Conservation (phyloP, 2,329 filamentous ascomycete genomes). For the Calonectria honghensis region DNA sequence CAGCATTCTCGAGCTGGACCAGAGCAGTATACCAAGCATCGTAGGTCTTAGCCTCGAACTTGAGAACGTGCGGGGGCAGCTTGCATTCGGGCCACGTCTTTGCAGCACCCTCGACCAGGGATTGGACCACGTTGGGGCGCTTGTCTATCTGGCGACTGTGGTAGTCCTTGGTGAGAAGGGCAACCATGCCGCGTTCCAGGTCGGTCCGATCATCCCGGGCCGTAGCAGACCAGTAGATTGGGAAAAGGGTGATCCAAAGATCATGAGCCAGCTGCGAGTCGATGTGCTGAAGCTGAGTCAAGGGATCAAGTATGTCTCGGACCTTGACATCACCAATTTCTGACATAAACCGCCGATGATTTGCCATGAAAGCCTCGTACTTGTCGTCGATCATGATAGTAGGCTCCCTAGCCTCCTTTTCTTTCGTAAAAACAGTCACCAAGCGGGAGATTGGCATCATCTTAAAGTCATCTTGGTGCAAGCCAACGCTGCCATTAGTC, state of each 20-base stretch:
- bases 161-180: constrained; percentile 94
- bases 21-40: constrained; percentile 98
- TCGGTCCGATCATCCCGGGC: constrained; percentile 92
- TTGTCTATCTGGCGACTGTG: constrained; percentile 96
- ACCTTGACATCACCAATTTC: constrained; percentile 91
- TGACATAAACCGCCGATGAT: constrained; percentile 87
- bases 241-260: constrained; percentile 93
- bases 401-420: constrained; percentile 80
- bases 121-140: constrained; percentile 95
- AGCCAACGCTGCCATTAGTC: constrained; percentile 84
- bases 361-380: constrained; percentile 85
- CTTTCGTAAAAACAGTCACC: constrained; percentile 83
- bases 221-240: constrained; percentile 93
- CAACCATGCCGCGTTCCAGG: constrained; percentile 92
- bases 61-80: constrained; percentile 95
- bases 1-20: constrained; percentile 91
- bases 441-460: constrained; percentile 84
- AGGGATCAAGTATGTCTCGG: constrained; percentile 90
- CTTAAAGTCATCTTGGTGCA: constrained; percentile 90
- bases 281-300: constrained; percentile 93
- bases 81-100: constrained; percentile 91
- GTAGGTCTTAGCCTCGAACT: constrained; percentile 94
- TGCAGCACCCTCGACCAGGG: constrained; percentile 90
- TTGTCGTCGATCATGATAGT: constrained; percentile 87
- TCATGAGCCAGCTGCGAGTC: constrained; percentile 88